Base-by-base conservation (phyloP, 805 yeast genomes). In the Yarrowia porcina region DNA sequence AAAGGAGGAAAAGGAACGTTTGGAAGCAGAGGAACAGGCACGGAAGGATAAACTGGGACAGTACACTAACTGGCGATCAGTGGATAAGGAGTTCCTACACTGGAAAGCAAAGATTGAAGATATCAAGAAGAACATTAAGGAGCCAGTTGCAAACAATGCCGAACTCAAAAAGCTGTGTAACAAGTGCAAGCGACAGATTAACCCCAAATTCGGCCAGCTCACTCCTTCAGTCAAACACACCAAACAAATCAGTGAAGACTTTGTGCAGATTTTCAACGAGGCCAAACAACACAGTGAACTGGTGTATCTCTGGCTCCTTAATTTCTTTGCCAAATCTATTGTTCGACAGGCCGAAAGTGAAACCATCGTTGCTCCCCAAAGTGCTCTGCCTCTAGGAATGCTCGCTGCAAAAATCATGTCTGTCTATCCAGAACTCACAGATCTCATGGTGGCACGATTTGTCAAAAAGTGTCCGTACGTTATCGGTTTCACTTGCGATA, bases 311-410 rank as follows among this genome's bases (percentile, higher is more conserved):
- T 92, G 96, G 91, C 80, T 88, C 7, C 75, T 91, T 35, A 94
- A 94, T 70, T 87, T 87, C 70, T 81, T 89, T 28, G 88, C 97
- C 5, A 94, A 94, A 71, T 88, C 93, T 3, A 76, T 92, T 1
- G 89, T 94, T 0, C 83, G 88, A 27, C 99, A 94, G 75, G 93
- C 97, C 1, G 98, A 92, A 73, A 83, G 96, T 0, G 99, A 94
- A 73, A 92, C 90, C 9, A 80, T 88, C 15, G 96, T 89, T 0
- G 83, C 86, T 64, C 86, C 96, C 1, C 82, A 83, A 44, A 84
- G 91, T 3, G 89, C 97, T 0, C 69, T 88, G 9, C 96, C 99
- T 0, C 75, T 94, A 47, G 96, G 90, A 0, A 81, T 80, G 68
- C 74, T 93, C 33, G 77, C 93, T 0, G 70, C 82, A 17, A 77